Evolutionary conservation across 1,284 basidiomycete species (phyloP).

Genomic region (Sporisorium reilianum): DNA sequence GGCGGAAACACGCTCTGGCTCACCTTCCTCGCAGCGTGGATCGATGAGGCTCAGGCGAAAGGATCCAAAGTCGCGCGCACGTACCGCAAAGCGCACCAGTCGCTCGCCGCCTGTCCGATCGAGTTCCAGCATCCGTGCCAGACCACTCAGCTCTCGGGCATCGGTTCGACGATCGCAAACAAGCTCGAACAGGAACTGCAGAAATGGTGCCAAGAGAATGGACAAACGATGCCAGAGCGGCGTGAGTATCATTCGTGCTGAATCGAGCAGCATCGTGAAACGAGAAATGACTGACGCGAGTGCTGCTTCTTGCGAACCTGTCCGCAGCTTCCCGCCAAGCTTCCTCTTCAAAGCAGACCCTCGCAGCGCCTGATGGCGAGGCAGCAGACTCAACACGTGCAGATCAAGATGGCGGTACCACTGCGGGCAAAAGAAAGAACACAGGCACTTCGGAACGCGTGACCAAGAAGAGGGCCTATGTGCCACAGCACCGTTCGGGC

Average conservation of each 20-base stretch:
- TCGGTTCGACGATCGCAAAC: conserved; percentile 60
- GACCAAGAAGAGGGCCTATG: conserved; percentile 55
- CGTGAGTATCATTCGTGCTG: conserved; percentile 2
- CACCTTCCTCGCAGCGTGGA: conserved; percentile 53
- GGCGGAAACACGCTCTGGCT: conserved; percentile 59
- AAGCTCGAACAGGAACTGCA: conserved; percentile 55
- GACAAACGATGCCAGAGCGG: conserved; percentile 42
- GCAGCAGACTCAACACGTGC: neutral
- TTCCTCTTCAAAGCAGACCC: conserved; percentile 14
- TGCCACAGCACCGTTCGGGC: conserved; percentile 64
- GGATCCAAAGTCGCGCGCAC: conserved; percentile 57
- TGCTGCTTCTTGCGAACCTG: neutral
- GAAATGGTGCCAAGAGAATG: conserved; percentile 56
- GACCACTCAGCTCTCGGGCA: conserved; percentile 55
- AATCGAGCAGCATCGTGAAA: neutral
- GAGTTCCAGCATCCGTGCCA: conserved; percentile 60
- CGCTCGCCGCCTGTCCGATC: conserved; percentile 51
- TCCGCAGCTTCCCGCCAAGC: conserved; percentile 11
- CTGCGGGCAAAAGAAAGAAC: conserved; percentile 19
- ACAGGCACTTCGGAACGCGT: conserved; percentile 20
- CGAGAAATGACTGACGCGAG: neutral
- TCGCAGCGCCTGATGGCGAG: neutral
- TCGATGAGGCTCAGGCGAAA: conserved; percentile 55
- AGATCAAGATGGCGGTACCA: neutral
- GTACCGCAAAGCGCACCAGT: conserved; percentile 56